A percentile compares a stretch with the other conserved stretches of the same genome.
Evolutionary conservation across 352 stramenopile genomes (phyloP).

Genomic region (Phytophthora tubulina): DNA sequence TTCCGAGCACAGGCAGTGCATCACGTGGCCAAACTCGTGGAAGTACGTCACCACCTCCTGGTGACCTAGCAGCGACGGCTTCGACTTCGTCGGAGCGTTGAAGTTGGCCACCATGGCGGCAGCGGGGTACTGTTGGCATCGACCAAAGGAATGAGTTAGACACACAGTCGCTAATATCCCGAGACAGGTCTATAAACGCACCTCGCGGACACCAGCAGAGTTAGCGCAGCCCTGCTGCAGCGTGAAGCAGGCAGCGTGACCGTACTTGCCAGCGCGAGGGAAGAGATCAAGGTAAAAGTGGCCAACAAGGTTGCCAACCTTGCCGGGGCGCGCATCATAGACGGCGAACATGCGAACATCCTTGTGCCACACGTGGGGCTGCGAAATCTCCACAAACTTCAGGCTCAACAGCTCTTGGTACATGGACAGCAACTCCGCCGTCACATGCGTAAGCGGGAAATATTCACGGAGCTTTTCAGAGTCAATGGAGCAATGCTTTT

Average conservation of each 20-base stretch:
- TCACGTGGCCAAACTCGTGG: conserved; percentile 92
- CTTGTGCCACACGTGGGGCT: conserved; percentile 89
- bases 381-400: conserved; percentile 83
- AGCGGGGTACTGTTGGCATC: conserved; percentile 55
- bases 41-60: conserved; percentile 92
- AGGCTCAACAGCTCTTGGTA: conserved; percentile 91
- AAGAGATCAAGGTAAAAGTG: conserved; percentile 93
- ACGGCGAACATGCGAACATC: conserved; percentile 91
- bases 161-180: not conserved
- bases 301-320: conserved; percentile 71
- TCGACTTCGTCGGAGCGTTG: conserved; percentile 78
- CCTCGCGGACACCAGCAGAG: conserved; percentile 63
- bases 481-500: conserved; percentile 91
- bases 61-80: conserved; percentile 84
- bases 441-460: conserved; percentile 91
- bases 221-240: conserved; percentile 84
- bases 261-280: conserved; percentile 88
- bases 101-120: conserved; percentile 94
- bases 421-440: conserved; percentile 84
- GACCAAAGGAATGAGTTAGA: conserved; percentile 30
- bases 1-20: conserved; percentile 92
- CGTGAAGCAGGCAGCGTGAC: conserved; percentile 90
- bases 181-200: conserved; percentile 20
- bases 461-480: conserved; percentile 88
- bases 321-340: conserved; percentile 68